phyloP scores from a whole-genome alignment of 164 flowering plant genomes.

The Tetrastigma voinierianum region DNA sequence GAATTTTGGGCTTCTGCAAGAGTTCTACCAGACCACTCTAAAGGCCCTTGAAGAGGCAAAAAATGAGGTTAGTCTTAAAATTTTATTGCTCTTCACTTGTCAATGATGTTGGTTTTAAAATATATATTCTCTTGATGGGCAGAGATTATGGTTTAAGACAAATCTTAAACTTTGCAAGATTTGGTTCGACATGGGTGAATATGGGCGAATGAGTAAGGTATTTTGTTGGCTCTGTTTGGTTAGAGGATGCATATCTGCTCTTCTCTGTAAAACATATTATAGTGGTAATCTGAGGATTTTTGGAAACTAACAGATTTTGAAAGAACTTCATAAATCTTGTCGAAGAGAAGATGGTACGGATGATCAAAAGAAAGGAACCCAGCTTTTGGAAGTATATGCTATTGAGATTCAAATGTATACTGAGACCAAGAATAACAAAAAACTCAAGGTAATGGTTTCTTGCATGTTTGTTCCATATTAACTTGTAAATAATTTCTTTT shows the following conservation, averaged over 20 bases:
- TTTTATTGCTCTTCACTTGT: neutral
- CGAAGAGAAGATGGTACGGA: constrained; percentile 98
- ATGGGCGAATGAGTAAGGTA: constrained; percentile 99
- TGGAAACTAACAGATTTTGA: constrained; percentile 59
- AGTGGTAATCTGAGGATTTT: neutral
- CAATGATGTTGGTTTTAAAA: neutral
- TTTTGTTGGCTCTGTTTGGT: neutral
- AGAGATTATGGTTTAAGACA: constrained; percentile 99
- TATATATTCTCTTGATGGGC: constrained; percentile 19
- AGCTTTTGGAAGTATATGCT: constrained; percentile 95
- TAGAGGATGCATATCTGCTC: neutral
- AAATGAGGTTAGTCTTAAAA: constrained; percentile 68
- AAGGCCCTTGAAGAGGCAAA: constrained; percentile 99
- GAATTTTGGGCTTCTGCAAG: constrained; percentile 83
- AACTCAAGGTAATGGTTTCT: constrained; percentile 70
- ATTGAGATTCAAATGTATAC: constrained; percentile 99
- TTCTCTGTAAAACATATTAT: neutral
- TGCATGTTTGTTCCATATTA: neutral
- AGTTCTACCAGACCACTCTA: constrained; percentile 92
- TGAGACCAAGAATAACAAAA: constrained; percentile 96
- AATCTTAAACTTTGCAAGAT: constrained; percentile 97
- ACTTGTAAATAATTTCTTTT: neutral
- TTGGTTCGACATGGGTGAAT: constrained; percentile 98
- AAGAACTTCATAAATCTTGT: constrained; percentile 97
- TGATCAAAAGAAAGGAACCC: constrained; percentile 99